A percentile compares a stretch with the other conserved stretches of the same genome.
Conservation (phyloP, 768 basidiomycete species). For the Rhizopogon sp. region DNA sequence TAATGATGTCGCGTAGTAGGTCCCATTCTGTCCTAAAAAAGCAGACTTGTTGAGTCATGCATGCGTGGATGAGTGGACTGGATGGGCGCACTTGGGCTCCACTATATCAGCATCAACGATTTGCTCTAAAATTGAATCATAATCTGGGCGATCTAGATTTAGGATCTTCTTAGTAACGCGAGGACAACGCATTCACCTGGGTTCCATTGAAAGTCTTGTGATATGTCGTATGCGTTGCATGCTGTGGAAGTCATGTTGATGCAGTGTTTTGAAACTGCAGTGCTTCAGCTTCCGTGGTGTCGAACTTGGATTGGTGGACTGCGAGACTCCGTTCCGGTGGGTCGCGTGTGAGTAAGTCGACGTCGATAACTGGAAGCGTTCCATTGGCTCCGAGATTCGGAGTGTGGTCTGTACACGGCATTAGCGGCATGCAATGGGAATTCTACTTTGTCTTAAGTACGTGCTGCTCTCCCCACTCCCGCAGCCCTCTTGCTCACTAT, state of each 20-base stretch:
- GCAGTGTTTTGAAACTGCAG: background rate
- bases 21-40: constrained; percentile 61
- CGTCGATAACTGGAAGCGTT: background rate
- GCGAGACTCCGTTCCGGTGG: too few relatives aligned
- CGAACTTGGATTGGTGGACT: background rate
- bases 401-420: too few relatives aligned
- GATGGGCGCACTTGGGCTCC: constrained; percentile 39
- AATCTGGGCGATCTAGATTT: constrained; percentile 35
- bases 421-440: background rate
- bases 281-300: background rate
- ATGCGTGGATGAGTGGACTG: background rate
- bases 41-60: constrained; percentile 7
- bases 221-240: constrained; percentile 6
- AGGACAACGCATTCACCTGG: constrained; percentile 34
- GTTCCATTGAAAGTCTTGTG: constrained; percentile 42
- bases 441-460: background rate
- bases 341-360: background rate
- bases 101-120: constrained; percentile 63
- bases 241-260: constrained; percentile 15
- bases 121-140: constrained; percentile 52
- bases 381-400: too few relatives aligned
- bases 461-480: background rate
- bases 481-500: background rate
- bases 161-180: background rate
- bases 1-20: constrained; percentile 64